These are phyloP conservation scores for Mycena filopes DNA, from an alignment of 768 basidiomycete genomes.

Conservation along the genomic window DNA sequence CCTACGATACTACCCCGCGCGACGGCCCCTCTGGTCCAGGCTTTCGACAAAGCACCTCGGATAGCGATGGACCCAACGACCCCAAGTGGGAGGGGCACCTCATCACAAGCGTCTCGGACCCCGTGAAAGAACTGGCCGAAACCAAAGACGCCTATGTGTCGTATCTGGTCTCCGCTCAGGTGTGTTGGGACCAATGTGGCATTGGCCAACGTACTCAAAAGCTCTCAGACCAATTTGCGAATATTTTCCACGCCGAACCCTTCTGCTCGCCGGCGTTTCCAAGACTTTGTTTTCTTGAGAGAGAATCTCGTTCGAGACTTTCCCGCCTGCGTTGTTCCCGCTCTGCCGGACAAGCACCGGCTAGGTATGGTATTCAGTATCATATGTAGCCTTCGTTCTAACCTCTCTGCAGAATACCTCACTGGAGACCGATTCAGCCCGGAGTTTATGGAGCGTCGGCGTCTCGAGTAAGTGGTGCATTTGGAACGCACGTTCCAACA, in stretches of 20 bases:
- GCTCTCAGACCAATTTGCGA: constrained; percentile 83
- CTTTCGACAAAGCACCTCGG: constrained; percentile 83
- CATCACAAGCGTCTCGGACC: constrained; percentile 86
- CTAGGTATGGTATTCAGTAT: constrained; percentile 69
- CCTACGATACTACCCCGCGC: constrained; percentile 55
- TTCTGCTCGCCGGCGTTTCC: constrained; percentile 88
- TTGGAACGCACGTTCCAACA: not conserved
- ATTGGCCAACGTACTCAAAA: constrained; percentile 16
- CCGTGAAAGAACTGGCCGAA: constrained; percentile 94
- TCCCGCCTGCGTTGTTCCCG: constrained; percentile 97
- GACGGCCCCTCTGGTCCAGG: constrained; percentile 69
- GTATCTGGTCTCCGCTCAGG: constrained; percentile 91
- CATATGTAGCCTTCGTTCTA: not conserved
- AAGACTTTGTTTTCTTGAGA: constrained; percentile 95
- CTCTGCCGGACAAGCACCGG: constrained; percentile 95
- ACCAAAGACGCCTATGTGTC: constrained; percentile 98
- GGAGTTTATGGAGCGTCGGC: constrained; percentile 95
- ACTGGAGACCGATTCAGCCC: constrained; percentile 97
- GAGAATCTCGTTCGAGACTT: constrained; percentile 92
- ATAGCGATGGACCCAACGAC: constrained; percentile 79
- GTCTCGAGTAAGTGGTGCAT: constrained; percentile 74
- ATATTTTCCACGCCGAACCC: constrained; percentile 84
- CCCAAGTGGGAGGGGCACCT: constrained; percentile 94
- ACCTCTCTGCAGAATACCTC: constrained; percentile 78
- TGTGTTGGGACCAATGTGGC: constrained; percentile 45